Base-by-base conservation (phyloP, 139 green algal genomes). In the Picochlorum sp. region DNA sequence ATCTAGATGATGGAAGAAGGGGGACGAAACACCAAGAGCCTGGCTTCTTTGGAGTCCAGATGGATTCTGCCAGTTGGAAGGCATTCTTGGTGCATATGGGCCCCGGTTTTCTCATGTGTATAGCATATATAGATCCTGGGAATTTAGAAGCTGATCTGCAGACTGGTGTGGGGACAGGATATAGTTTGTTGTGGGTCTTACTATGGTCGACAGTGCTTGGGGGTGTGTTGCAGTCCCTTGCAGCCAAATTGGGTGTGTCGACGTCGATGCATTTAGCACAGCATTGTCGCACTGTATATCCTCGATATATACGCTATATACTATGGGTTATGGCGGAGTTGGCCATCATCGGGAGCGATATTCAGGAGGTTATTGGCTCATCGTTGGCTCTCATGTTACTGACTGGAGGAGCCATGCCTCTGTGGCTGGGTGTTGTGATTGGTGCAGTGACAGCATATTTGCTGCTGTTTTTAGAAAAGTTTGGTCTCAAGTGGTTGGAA, bases 281-380 rank as follows among this genome's bases (percentile, higher is more conserved):
- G 55, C 66, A 72, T 44, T 72, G 66, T 44, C 69, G 77, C 47
- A 58, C 76, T 49, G 51, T 66, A 50, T 85, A 83, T 49, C 73
- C 73, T 0, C 34, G 23, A 9, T 20, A 60, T 2, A 63, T 75
- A 16, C 66, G 79, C 18, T 66, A 76, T 21, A 21, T 77, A 16
- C 73, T 95, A 45, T 95, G 88, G 88, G 16, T 92, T 26, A 90
- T 94, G 81, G 81, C 79, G 0, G 88, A 95, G 76, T 65, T 94
- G 5, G 88, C 88, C 4, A 92, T 95, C 72, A 89, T 95, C 9
- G 88, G 88, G n/a, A 77, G 61, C 5, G 88, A 95, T 75, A 77
- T 92, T 11, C 70, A 77, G 34, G 65, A 92, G 65, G 86, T 92
- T 3, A 86, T 92, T 18, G 87, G 87, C 18, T 81, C 70, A 16